Evolutionary conservation across 805 yeast genomes (phyloP), one percentile per base, ranked within the genome.

Genomic region (Maudiozyma bulderi): DNA sequence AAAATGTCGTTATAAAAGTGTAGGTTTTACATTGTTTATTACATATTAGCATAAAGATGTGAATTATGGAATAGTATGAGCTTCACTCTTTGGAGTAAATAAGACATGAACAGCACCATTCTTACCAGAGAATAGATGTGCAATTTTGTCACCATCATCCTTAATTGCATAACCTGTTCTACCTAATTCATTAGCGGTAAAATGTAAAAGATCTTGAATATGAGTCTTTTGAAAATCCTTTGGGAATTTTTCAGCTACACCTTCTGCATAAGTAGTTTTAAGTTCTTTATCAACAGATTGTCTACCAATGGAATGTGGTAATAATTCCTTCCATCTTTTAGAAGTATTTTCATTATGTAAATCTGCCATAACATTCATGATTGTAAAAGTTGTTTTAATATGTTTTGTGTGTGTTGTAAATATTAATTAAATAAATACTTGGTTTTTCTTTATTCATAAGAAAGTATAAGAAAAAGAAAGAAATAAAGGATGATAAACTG

Each of bases 281-380:
- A 55, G 53, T 45, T 60, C 52, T 42, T 57, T 55, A 46, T 63
- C 66, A 44, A 62, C 60, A 3, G 62, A 58, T 43, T 59, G 46
- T 40, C 58, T 54, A 15, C 67, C 67, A 8, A 57, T 50, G 7
- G 66, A 60, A 26, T 56, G 56, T 28, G 64, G 59, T n/a, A 34
- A 5, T 14, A 50, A 11, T 44, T 40, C 43, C 20, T 40, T 15
- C 28, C 15, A 40, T 15, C 26, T 40, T n/a, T 40, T 28, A 2
- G 15, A 30, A n/a, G 15, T 10, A 10, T n/a, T 13, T 6, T 40
- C 26, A 14, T 28, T 29, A n/a, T 30, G 33, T 26, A 40, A 13
- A n/a, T 28, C 43, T n/a, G 28, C 42, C 28, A 28, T 28, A 10
- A 20, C 42, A 20, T 20, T 39, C 42, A 39, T 20, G 26, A 20